Evolutionary conservation across 768 basidiomycete species (phyloP).

Genomic region (Pulveroboletus sp.): DNA sequence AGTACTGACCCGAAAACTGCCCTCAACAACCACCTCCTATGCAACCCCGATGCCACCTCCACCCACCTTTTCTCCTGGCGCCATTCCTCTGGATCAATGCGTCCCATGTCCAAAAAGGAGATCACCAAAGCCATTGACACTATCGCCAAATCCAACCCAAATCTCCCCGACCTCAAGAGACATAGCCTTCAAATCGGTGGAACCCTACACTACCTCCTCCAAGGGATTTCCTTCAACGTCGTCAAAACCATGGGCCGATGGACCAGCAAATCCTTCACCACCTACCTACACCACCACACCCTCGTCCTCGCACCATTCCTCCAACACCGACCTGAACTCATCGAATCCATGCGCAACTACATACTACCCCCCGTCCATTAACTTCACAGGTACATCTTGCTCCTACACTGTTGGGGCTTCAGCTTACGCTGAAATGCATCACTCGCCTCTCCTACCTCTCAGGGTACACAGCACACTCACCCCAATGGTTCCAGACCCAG

Average conservation of each 20-base stretch:
- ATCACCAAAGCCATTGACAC: background rate
- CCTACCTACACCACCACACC: background rate
- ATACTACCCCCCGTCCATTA: background rate
- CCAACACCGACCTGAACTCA: background rate
- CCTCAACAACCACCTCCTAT: background rate
- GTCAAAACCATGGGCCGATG: background rate
- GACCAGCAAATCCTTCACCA: background rate
- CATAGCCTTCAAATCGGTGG: background rate
- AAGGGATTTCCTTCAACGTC: background rate
- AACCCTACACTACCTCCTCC: background rate
- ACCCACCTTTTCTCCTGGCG: slow-evolving; percentile 3
- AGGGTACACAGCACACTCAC: slow-evolving; percentile 2
- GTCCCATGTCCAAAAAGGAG: background rate
- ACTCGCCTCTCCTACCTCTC: background rate
- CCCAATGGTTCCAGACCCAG: background rate
- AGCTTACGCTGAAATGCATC: background rate
- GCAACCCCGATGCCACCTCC: background rate
- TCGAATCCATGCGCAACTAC: too few species aligned
- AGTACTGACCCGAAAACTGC: background rate
- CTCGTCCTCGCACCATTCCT: background rate
- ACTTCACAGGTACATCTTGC: background rate
- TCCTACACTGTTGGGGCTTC: background rate
- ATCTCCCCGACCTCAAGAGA: background rate
- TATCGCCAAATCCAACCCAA: background rate
- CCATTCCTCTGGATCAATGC: background rate